phyloP scores from a whole-genome alignment of 148 eudicot species.

The Linanthus parryae region DNA sequence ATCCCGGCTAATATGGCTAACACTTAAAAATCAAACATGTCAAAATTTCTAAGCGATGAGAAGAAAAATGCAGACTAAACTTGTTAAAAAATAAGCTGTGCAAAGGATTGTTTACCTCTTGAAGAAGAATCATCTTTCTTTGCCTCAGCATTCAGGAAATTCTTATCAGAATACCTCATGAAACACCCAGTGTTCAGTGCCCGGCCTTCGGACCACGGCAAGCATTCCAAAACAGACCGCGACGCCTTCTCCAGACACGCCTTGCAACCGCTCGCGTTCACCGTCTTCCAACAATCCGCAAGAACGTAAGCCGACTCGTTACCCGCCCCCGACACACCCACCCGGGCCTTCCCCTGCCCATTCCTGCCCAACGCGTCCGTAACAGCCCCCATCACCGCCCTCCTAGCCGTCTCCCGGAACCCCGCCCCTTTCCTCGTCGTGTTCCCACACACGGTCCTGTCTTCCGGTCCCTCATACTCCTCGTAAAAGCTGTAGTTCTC shows the following conservation, averaged over 20 bases:
- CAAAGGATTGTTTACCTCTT: slow-evolving; percentile 16
- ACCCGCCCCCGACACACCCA: slow-evolving; percentile 11
- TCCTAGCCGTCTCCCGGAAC: slow-evolving; percentile 19
- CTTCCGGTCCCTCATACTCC: slow-evolving; percentile 28
- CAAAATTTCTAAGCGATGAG: neutral
- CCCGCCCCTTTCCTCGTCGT: slow-evolving; percentile 9
- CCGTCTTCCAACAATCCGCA: slow-evolving; percentile 52
- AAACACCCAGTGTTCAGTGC: slow-evolving; percentile 55
- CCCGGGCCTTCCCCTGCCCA: slow-evolving; percentile 25
- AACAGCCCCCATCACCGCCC: slow-evolving; percentile 29
- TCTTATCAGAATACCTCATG: slow-evolving; percentile 47
- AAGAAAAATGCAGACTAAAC: neutral
- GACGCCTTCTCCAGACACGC: slow-evolving; percentile 49
- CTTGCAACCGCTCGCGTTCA: slow-evolving; percentile 26
- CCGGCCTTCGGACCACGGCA: slow-evolving; percentile 54
- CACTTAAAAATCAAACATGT: neutral
- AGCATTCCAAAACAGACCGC: slow-evolving; percentile 24
- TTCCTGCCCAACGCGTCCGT: slow-evolving; percentile 14
- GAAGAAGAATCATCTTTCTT: slow-evolving; percentile 19
- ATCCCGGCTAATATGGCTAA: neutral
- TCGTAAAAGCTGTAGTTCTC: slow-evolving; percentile 34
- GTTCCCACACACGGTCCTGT: slow-evolving; percentile 30
- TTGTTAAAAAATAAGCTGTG: neutral
- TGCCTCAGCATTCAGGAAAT: slow-evolving; percentile 38
- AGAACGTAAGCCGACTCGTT: slow-evolving; percentile 40